Base-by-base conservation (phyloP, 2,329 filamentous ascomycete species). In the Diaporthe sp. region DNA sequence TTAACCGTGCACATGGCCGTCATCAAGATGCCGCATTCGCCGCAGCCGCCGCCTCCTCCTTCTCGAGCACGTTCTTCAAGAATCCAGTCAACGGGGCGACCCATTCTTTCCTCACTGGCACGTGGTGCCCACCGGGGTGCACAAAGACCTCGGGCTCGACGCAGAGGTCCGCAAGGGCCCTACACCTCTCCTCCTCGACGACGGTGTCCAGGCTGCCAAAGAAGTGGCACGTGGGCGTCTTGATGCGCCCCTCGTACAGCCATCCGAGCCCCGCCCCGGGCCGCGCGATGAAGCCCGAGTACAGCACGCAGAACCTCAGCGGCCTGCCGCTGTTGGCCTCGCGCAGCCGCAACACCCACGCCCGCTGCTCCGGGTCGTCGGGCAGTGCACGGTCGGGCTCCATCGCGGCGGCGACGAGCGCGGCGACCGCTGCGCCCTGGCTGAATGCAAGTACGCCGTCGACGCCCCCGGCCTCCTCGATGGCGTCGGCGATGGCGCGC, bases 51-150 rank as follows among this genome's bases (percentile, higher is more conserved):
- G 25, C 25, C n/a, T 71, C 62, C 28, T 72, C 70, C 39, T 71
- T 74, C 25, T 75, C 61, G 12, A 75, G 25, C 42, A 75, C 71
- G 71, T 85, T 82, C 79, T 84, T 86, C 74, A 97, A 91, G 81
- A 96, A 98, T 0, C 89, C 91, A 6, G 93, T 92, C 78, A 97
- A 84, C 37, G 93, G 93, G 87, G 93, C 92, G n/a, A 93, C 91
- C 90, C 94, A 97, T 79, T 95, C 93, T 86, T 94, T 95, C 78
- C 93, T 91, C 76, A 95, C 92, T 0, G 96, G 96, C 80, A 98
- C 90, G 81, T 98, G 95, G 83, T 98, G 96, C 0, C 96, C 96
- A 10, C 96, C 96, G 1, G 96, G 96, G 84, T 98, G 95, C 79
- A 93, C 90, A 79, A 91, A 81, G 78, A 90, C 87, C 81, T 87